Evolutionary conservation across 495 filamentous ascomycete species (phyloP), one percentile per base, ranked within the genome.

Genomic region (Cetradonia linearis): DNA sequence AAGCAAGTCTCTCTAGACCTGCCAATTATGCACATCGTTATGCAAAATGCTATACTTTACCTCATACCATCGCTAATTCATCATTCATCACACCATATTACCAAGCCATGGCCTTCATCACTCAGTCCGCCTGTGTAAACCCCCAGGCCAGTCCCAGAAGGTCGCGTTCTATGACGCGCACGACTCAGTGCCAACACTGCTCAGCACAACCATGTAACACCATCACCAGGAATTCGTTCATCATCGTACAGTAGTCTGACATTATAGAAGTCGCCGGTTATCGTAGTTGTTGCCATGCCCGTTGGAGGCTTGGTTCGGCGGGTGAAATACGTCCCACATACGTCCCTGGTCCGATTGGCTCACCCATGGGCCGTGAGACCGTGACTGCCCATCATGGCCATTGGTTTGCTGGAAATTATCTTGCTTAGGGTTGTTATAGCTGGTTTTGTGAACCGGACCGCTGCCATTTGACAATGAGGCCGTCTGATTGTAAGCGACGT

Each of bases 381-480:
- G 31, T 31, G 30, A 3, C 28, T 54, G 50, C n/a, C 31, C 25
- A 52, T 38, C 14, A 14, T 59, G 33, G 13, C 2, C 33, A 8
- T 37, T 50, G 18, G 28, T 40, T 20, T 40, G 34, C 46, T 31
- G 27, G 25, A 5, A 18, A 37, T 42, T 50, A 14, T 25, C 20
- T 38, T 59, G 57, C 46, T 38, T 42, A 33, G 1, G 14, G 38
- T 42, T 38, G 20, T 37, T 37, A 23, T 59, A 50, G 14, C 46
- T 34, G 33, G 16, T 13, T 5, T 13, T 25, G 5, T 53, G 23
- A 23, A 33, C 38, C 16, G 34, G 11, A 13, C 38, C 4, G 18
- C 10, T 16, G 9, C 33, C 23, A 59, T 40, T 40, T 27, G 14
- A 30, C 47, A 42, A n/a, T n/a, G n/a, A 37, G 34, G 16, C 20